These are phyloP conservation scores for Pleurostoma richardsiae DNA, from an alignment of 2,329 filamentous ascomycete species.

Conservation along the genomic window DNA sequence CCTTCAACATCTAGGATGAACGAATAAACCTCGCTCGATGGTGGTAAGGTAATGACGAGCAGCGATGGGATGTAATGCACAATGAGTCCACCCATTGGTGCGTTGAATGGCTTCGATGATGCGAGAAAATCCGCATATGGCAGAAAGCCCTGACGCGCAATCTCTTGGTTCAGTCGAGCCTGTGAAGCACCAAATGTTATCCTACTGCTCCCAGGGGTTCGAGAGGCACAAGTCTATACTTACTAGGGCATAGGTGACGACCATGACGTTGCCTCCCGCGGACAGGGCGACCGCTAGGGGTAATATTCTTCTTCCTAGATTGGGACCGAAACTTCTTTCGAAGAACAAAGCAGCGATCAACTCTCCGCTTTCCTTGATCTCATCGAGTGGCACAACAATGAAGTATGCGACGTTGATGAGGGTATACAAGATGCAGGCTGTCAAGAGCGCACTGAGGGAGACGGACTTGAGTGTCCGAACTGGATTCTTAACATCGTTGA, in stretches of 20 bases:
- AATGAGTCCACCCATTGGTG: constrained; percentile 62
- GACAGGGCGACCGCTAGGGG: constrained; percentile 64
- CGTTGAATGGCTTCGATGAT: constrained; percentile 61
- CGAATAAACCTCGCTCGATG: constrained; percentile 61
- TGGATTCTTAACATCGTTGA: constrained; percentile 67
- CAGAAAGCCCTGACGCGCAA: constrained; percentile 4
- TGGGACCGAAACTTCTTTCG: constrained; percentile 54
- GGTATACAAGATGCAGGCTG: constrained; percentile 60
- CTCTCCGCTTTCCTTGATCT: constrained; percentile 62
- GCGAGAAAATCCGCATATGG: constrained; percentile 45
- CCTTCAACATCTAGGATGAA: constrained; percentile 71
- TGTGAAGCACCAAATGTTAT: constrained; percentile 21
- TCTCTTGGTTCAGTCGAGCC: constrained; percentile 34
- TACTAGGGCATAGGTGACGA: constrained; percentile 64
- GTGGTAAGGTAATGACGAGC: constrained; percentile 61
- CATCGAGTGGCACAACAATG: constrained; percentile 60
- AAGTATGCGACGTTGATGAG: constrained; percentile 61
- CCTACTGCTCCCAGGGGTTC: no score
- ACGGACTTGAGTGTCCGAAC: constrained; percentile 61
- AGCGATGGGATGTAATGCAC: constrained; percentile 65
- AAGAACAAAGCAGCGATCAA: constrained; percentile 66
- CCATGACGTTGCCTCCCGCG: constrained; percentile 67
- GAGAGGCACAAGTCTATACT: constrained; percentile 10
- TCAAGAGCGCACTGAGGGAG: constrained; percentile 53
- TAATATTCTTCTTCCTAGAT: constrained; percentile 51